Conservation (phyloP, 352 stramenopile species). For the Globisporangium cystogenes region DNA sequence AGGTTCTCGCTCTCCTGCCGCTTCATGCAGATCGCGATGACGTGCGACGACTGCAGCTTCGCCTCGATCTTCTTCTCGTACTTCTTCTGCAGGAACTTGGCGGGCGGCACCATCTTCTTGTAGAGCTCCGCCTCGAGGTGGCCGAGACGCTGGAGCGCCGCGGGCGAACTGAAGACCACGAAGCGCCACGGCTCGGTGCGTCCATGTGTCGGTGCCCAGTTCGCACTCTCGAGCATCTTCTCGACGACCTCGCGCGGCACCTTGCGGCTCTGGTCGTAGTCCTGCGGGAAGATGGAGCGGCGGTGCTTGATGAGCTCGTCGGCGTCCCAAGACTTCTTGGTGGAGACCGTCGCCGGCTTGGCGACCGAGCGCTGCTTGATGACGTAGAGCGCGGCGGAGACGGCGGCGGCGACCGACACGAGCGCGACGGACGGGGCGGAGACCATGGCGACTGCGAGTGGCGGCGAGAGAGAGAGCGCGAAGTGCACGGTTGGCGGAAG, state of each 20-base stretch:
- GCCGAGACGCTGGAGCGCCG: slow-evolving; percentile 50
- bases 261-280: slow-evolving; percentile 51
- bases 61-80: slow-evolving; percentile 75
- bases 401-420: slow-evolving; percentile 24
- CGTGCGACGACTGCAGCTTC: slow-evolving; percentile 63
- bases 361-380: slow-evolving; percentile 34
- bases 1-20: slow-evolving; percentile 77
- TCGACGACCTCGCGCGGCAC: slow-evolving; percentile 58
- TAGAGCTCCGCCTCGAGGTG: slow-evolving; percentile 68
- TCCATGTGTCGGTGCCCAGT: slow-evolving; percentile 80
- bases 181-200: slow-evolving; percentile 85
- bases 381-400: slow-evolving; percentile 30
- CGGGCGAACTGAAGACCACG: slow-evolving; percentile 56
- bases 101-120: slow-evolving; percentile 45
- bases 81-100: slow-evolving; percentile 77
- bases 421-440: slow-evolving; percentile 17
- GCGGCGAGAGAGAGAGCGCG: neutral
- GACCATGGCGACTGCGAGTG: slow-evolving; percentile 12
- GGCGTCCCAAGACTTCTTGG: slow-evolving; percentile 38
- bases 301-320: slow-evolving; percentile 76
- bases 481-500: neutral
- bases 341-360: slow-evolving; percentile 42
- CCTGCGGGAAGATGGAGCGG: slow-evolving; percentile 70
- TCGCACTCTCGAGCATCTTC: slow-evolving; percentile 73
- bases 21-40: slow-evolving; percentile 87